Evolutionary conservation across 495 filamentous ascomycete genomes (phyloP), one percentile per base, ranked within the genome.

Genomic region (Annulohypoxylon moriforme): DNA sequence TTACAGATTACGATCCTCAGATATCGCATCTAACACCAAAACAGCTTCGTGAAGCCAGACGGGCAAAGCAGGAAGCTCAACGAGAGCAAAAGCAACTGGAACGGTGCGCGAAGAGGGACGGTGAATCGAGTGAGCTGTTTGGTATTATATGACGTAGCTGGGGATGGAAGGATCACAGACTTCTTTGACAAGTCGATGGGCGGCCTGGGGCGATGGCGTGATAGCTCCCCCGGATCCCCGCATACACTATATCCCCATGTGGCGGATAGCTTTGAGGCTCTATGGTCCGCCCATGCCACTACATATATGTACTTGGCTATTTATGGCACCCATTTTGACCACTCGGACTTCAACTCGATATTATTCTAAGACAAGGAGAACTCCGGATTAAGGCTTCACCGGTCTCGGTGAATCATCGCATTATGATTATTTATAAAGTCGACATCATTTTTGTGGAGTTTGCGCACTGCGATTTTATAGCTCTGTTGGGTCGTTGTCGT

Each of bases 211-310:
- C 34, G 59, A 64, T 64, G 44, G 64, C 44, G 64, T 60, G 64
- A 62, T 52, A 52, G 40, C 59, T 60, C 46, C 64, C 69, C 64
- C n/a, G n/a, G n/a, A n/a, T n/a, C n/a, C n/a, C 69, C 69, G 64
- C 69, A 72, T 59, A 22, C 47, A 52, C 46, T 40, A 40, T 40
- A 13, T 40, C 33, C 52, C 8, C 25, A 29, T 20, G 25, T 16
- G 20, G 31, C 47, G n/a, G 27, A 14, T 20, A 36, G 20, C 20
- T 14, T 29, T 56, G 68, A 65, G 49, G 53, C 60, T 67, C 60
- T 67, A 49, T 20, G 49, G 36, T 52, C 59, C 50, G 60, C 60
- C 53, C 24, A 29, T 55, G 34, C 44, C 40, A 4, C 46, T 31
- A n/a, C 42, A 60, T 49, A 36, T 47, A 60, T 60, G 53, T 27